Conservation (phyloP, 2,329 filamentous ascomycete species). For the Mollisiaceae sp. region DNA sequence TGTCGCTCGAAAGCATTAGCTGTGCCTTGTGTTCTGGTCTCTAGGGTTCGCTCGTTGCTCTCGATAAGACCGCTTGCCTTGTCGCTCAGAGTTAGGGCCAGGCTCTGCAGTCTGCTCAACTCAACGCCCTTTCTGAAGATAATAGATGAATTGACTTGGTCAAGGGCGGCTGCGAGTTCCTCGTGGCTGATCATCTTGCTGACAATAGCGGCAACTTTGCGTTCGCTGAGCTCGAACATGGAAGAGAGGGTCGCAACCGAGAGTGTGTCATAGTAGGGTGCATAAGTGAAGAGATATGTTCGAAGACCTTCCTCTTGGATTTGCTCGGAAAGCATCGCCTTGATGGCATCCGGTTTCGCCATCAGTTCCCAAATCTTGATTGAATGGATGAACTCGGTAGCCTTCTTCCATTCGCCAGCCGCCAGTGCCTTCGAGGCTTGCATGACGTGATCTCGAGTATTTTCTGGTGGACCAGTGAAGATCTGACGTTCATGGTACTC, state of each 20-base stretch:
- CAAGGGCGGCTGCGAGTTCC: constrained; percentile 92
- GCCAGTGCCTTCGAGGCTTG: constrained; percentile 97
- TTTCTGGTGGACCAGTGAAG: constrained; percentile 97
- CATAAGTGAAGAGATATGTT: constrained; percentile 99
- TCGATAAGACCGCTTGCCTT: constrained; percentile 97
- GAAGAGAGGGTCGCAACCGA: constrained; percentile 80
- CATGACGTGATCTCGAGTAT: constrained; percentile 99
- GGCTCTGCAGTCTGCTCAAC: constrained; percentile 91
- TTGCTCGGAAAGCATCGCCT: constrained; percentile 95
- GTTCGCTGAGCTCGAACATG: constrained; percentile 93
- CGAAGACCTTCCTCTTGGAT: constrained; percentile 98
- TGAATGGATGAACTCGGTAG: constrained; percentile 88
- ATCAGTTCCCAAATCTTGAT: constrained; percentile 99
- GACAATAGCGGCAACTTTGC: constrained; percentile 93
- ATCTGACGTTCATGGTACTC: constrained; percentile 99
- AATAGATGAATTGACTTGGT: constrained; percentile 96
- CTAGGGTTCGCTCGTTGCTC: constrained; percentile 94
- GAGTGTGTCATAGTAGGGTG: constrained; percentile 97
- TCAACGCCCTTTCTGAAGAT: constrained; percentile 99
- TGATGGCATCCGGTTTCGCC: constrained; percentile 90
- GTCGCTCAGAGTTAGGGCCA: constrained; percentile 92
- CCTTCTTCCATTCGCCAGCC: constrained; percentile 98
- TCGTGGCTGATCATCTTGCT: constrained; percentile 99
- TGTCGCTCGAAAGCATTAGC: constrained; percentile 95
- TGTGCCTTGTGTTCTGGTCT: constrained; percentile 95